Conservation (phyloP, 352 stramenopile genomes). For the Pythium coloratum region DNA sequence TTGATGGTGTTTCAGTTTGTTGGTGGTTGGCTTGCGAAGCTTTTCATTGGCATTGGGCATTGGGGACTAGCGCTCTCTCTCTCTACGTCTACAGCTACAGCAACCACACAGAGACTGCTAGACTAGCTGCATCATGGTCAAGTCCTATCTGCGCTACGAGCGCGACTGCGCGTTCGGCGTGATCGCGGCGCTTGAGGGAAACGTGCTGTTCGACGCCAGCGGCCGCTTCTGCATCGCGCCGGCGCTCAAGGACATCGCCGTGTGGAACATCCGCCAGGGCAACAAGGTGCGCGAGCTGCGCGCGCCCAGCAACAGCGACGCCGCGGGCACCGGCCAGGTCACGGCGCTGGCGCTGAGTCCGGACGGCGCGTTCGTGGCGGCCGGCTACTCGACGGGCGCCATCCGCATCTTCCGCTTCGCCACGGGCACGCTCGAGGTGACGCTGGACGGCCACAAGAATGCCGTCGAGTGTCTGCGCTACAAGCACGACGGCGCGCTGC, state of each 20-base stretch:
- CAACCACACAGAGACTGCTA: not conserved
- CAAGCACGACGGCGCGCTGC: slow-evolving; percentile 69
- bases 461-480: slow-evolving; percentile 80
- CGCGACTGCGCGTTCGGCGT: slow-evolving; percentile 89
- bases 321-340: slow-evolving; percentile 54
- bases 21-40: slow-evolving; percentile 19
- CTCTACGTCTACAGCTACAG: not conserved
- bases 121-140: slow-evolving; percentile 58
- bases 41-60: not conserved
- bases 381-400: slow-evolving; percentile 82
- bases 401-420: slow-evolving; percentile 80
- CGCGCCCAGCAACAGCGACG: slow-evolving; percentile 19
- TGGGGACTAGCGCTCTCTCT: not conserved
- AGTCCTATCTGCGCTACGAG: slow-evolving; percentile 94
- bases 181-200: slow-evolving; percentile 86
- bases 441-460: slow-evolving; percentile 87
- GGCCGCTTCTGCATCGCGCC: slow-evolving; percentile 86
- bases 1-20: slow-evolving; percentile 5
- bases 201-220: slow-evolving; percentile 86
- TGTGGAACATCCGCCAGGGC: slow-evolving; percentile 92
- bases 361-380: slow-evolving; percentile 74
- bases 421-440: slow-evolving; percentile 77
- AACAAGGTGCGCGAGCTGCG: slow-evolving; percentile 79
- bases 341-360: slow-evolving; percentile 77
- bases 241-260: slow-evolving; percentile 87